Base-by-base conservation (phyloP, 1,139 yeast genomes). In the Tardiomyces depauwii region DNA sequence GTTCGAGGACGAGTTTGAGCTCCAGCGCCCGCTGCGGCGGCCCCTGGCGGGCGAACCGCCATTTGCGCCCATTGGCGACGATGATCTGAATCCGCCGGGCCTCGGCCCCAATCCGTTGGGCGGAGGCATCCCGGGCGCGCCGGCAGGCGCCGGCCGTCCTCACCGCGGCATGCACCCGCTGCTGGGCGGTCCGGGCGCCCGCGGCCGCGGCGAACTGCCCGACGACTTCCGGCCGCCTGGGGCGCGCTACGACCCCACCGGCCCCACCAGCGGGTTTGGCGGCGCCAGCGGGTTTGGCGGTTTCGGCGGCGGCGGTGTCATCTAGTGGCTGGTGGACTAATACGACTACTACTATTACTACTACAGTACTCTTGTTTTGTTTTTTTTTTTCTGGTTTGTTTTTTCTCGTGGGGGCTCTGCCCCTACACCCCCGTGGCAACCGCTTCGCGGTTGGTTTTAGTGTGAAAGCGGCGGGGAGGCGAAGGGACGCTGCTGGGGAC, bases 1-100 rank as follows among this genome's bases (percentile, higher is more conserved):
- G 18, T 77, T 77, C 57, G 82, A 77, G 40, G 81, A 77, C 56
- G 82, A 77, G 54, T 73, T 73, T 51, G 74, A 75, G 16, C n/a
- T 25, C 14, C 25, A 16, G 18, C 21, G 25, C 16, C 25, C 40
- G 32, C 23, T 14, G 44, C 16, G 40, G 38, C 43, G 42, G 45
- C 16, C 45, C 52, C 25, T 33, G 42, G 21, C 47, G 44, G 21
- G 27, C 41, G 21, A 44, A 42, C 47, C 48, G 51, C 50, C 44
- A 45, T 32, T 45, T 49, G 44, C 43, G 38, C 56, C 59, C 4
- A 61, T 65, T 44, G 72, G 74, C 13, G 67, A 67, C 36, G 50
- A 51, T 11, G 76, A 71, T 47, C 52, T 71, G 19, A 64, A 63
- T 44, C 75, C 75, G 1, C 61, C 63, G 1, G 63, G 62, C 4